Conservation (phyloP, 78 protist species). For the Creolimax fragrantissima region DNA sequence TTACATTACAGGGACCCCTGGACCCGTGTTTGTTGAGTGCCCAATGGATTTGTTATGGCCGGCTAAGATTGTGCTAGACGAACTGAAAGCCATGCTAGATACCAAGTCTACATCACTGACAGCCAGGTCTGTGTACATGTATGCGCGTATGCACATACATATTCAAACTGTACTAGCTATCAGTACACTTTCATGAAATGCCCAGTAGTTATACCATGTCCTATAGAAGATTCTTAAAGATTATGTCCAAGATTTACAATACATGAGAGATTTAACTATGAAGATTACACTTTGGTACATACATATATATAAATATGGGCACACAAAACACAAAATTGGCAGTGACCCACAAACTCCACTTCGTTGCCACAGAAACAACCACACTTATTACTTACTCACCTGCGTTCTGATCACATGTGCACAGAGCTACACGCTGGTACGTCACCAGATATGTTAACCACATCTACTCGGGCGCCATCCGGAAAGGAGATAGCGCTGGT, state of each 20-base stretch:
- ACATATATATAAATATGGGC: not conserved
- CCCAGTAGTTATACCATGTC: not conserved
- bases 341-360: too few relatives aligned
- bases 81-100: not conserved
- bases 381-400: not conserved
- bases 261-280: not conserved
- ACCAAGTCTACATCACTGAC: not conserved
- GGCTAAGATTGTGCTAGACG: not conserved
- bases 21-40: slow-evolving; percentile 70
- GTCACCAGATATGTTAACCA: not conserved
- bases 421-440: slow-evolving; percentile 11
- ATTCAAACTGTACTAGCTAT: not conserved
- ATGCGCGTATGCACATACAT: not conserved
- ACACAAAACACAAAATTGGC: too few relatives aligned
- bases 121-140: not conserved
- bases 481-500: not conserved
- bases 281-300: not conserved
- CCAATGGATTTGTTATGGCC: slow-evolving; percentile 65
- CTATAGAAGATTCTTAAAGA: not conserved
- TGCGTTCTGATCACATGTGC: not conserved
- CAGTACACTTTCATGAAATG: not conserved
- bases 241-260: not conserved
- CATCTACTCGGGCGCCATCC: not conserved
- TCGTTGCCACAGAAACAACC: not conserved
- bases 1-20: slow-evolving; percentile 55